Evolutionary conservation across 2,329 filamentous ascomycete species (phyloP), one percentile per base, ranked within the genome.

Genomic region (Thielaviopsis populi): DNA sequence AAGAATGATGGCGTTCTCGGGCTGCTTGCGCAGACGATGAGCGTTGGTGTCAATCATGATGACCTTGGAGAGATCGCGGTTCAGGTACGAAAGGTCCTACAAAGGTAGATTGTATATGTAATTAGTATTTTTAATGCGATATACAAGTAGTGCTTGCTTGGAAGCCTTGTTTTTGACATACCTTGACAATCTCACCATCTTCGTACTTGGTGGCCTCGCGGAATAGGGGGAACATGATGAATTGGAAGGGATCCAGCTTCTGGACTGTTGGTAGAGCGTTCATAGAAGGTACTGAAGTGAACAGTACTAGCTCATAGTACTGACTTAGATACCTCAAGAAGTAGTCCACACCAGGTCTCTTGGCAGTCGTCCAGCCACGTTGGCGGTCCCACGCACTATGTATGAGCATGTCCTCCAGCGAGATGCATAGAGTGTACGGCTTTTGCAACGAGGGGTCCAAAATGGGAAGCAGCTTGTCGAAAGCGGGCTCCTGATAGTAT

Each of bases 141-240:
- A 40, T 8, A 30, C 7, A 33, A 33, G 30, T 37, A 37, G 33
- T 4, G 33, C n/a, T n/a, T n/a, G 33, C 5, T 4, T 7, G 3
- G 30, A 3, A 33, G 7, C 3, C 30, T 33, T 7, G 3, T 3
- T 48, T 19, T 24, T 13, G 46, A 50, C 46, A 50, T 76, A 91
- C 90, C 85, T 99, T 99, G 75, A 99, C 83, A 71, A 97, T 91
- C 75, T 96, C 89, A 68, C 94, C 94, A 68, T 95, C 88, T 75
- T 96, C 88, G 74, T 96, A 99, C 71, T 91, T 89, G 66, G 94
- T 97, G n/a, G 92, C 94, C 75, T 99, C 94, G 63, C 94, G 84
- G 79, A 89, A 97, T 59, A 99, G 78, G 1, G 91, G 91, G 88
- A 91, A 97, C 77, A 91, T 87, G 73, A 97, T 91, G 73, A 97